Base-by-base conservation (phyloP, 1,284 basidiomycete genomes). In the Laetiporus sulphureus region DNA sequence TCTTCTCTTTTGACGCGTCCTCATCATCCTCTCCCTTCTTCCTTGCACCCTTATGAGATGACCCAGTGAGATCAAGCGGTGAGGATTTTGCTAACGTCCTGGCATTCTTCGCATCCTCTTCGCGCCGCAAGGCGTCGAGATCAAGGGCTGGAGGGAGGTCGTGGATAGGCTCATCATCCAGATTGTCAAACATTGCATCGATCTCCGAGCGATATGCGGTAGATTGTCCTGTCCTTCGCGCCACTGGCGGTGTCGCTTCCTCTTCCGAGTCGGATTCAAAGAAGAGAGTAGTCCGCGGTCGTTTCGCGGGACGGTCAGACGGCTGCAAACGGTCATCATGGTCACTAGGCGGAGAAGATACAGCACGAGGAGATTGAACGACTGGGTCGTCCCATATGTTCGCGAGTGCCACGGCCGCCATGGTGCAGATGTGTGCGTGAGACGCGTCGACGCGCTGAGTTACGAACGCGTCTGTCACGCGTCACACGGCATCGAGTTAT, bases 111-210 rank as follows among this genome's bases (percentile, higher is more conserved):
- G 65, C 69, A 48, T 74, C 71, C 0, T 80, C 79, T 50, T 79
- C 68, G 18, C 70, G 66, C 33, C 69, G 64, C 35, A 80, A 62
- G 8, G 68, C 67, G 18, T 68, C 73, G 15, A 77, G 51, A 52
- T 75, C 73, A 18, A 81, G 57, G 4, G 71, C 54, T 2, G 72
- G 68, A 8, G 66, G 68, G 32, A 75, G 65, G 11, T 72, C 70
- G 36, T 71, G 63, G 8, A 57, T 61, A 3, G 57, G 55, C 24
- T 64, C 62, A 38, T 67, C 66, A 37, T 75, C 79, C 31, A 81
- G 56, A 32, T 72, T 74, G 19, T 69, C 73, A 53, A 88, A 86
- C 32, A 85, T 61, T 10, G 75, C 75, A 40, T 83, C 79, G 15
- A 85, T 66, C 36, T 81, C 73, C 10, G 66, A 56, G 31, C 51